Evolutionary conservation across 1,284 basidiomycete species (phyloP).

Genomic region (Ustilago tritici): DNA sequence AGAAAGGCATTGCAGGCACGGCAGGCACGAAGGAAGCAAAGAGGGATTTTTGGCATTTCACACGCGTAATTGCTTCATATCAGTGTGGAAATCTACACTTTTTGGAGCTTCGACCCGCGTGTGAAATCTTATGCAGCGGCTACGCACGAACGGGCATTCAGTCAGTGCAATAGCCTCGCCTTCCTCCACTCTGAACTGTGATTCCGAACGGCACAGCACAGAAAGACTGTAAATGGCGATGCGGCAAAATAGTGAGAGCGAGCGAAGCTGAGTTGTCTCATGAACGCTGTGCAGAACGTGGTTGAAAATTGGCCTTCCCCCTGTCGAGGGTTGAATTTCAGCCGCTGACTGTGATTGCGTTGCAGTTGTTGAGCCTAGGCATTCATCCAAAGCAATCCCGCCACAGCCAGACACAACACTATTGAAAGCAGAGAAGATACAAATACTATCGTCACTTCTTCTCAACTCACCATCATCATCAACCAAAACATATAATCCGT

Average conservation of each 20-base stretch:
- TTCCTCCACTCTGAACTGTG: background rate
- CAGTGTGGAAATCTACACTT: conserved; percentile 22
- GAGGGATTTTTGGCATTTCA: background rate
- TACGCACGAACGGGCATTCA: conserved; percentile 14
- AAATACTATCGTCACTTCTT: conserved; percentile 7
- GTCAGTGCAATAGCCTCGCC: background rate
- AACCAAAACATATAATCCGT: background rate
- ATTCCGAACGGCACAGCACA: background rate
- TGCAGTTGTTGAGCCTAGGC: background rate
- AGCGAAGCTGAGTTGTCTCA: background rate
- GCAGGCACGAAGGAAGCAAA: background rate
- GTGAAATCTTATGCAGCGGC: conserved; percentile 13
- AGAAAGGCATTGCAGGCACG: too few species aligned
- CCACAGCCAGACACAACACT: conserved; percentile 1
- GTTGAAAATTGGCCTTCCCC: conserved; percentile 8
- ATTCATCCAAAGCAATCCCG: background rate
- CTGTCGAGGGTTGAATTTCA: conserved; percentile 6
- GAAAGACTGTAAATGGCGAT: background rate
- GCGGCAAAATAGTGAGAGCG: background rate
- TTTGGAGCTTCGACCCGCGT: too few species aligned
- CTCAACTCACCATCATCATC: background rate
- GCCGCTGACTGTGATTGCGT: background rate
- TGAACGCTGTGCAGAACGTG: background rate
- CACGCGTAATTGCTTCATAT: conserved; percentile 49
- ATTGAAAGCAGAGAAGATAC: background rate